Conservation (phyloP, 371 early-diverging fungal genomes). For the Mucor circinelloides region DNA sequence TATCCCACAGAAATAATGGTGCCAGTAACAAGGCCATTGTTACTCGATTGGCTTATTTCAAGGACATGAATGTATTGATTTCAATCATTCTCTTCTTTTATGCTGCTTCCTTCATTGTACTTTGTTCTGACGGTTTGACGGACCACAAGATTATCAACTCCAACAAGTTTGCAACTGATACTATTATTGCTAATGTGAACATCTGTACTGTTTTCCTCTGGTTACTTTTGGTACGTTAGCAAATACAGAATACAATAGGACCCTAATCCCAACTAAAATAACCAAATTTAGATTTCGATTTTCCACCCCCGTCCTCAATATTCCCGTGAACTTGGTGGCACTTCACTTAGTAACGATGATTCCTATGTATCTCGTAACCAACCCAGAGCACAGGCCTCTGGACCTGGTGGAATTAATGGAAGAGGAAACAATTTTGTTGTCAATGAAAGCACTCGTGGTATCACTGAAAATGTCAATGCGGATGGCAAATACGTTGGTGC, state of each 20-base stretch:
- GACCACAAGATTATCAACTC: conserved; percentile 26
- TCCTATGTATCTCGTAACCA: not conserved
- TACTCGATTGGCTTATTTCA: conserved; percentile 35
- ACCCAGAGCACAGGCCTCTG: not conserved
- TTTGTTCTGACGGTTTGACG: conserved; percentile 49
- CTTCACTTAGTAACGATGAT: not conserved
- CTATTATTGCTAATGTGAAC: conserved; percentile 41
- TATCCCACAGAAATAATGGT: conserved; percentile 16
- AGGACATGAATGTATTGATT: conserved; percentile 48
- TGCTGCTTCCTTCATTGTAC: conserved; percentile 39
- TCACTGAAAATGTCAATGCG: not conserved
- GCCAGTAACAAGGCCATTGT: conserved; percentile 9
- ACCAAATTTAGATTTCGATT: conserved; percentile 37
- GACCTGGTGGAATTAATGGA: not conserved
- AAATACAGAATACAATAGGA: not conserved
- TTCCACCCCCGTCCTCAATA: conserved; percentile 46
- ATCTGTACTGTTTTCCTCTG: conserved; percentile 31
- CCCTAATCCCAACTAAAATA: not conserved
- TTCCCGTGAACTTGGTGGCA: not conserved
- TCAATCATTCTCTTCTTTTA: conserved; percentile 29
- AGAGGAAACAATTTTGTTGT: not conserved
- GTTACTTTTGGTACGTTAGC: conserved; percentile 24
- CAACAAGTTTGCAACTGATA: conserved; percentile 49
- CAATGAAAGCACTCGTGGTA: not conserved
- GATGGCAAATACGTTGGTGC: not conserved